Base-by-base conservation (phyloP, 2,329 filamentous ascomycete genomes). In the Chrysoporthe austroafricana region DNA sequence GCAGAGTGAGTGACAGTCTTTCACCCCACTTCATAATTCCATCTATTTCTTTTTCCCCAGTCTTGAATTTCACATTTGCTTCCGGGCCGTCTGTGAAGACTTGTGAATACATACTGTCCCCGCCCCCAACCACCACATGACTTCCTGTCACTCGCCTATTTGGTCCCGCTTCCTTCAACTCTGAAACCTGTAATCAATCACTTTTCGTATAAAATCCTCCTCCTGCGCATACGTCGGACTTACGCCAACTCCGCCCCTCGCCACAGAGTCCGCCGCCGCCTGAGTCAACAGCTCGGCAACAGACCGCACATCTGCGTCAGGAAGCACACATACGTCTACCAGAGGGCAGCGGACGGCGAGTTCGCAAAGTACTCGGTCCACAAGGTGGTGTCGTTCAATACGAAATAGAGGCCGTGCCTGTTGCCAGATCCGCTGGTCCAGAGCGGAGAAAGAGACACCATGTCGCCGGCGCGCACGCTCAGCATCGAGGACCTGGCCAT, bases 321-420 rank as follows among this genome's bases (percentile, higher is more conserved):
- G 13, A 66, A 63, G 26, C 56, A 62, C 62, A 67, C 36, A 16
- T 63, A 64, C 18, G 68, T 69, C 21, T 69, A 67, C 54, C 57
- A 62, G 36, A 64, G 63, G 48, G 56, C 62, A n/a, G 32, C 48
- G 9, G 82, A 81, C 65, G 68, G 68, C 39, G 57, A 69, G 32
- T 69, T 69, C 32, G 66, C 58, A 50, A 69, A 69, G 52, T 64
- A 69, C n/a, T 58, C 63, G 16, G 44, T 64, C 62, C 66, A 69
- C 61, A 69, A 69, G 36, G 63, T 63, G 34, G 62, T 69, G 14
- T 69, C 68, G 11, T 69, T 69, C 48, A 64, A 64, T 42, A 50
- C 34, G 32, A 52, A 18, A 32, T 6, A 32, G 16, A 54, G 56
- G 26, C 26, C 26, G 26, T 2, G 26, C 26, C 26, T 26, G 26